phyloP scores from a whole-genome alignment of 345 rosid species.

The Eucalyptus pumila region DNA sequence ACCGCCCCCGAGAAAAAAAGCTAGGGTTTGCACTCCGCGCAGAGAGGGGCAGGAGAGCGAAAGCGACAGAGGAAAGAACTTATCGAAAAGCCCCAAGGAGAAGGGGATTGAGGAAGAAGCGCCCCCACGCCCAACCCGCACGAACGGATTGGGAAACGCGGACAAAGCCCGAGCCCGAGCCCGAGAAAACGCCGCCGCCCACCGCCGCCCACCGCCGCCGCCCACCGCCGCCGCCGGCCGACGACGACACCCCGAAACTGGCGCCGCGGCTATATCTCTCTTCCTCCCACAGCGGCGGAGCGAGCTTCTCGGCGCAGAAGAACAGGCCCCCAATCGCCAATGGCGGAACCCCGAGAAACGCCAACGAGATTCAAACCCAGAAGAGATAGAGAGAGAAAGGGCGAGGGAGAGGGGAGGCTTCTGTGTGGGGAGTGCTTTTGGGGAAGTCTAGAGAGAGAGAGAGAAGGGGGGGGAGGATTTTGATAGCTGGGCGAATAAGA shows the following conservation, averaged over 20 bases:
- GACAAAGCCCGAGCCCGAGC: not conserved
- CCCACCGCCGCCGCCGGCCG: not conserved
- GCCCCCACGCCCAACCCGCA: not conserved
- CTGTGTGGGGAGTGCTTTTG: not conserved
- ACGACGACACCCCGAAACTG: not conserved
- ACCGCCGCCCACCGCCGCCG: not conserved
- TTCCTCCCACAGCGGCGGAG: not conserved
- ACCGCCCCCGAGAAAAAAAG: not conserved
- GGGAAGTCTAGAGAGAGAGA: not conserved
- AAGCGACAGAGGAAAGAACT: not conserved
- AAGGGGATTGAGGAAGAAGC: not conserved
- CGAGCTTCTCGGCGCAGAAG: not conserved
- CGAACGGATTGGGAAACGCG: not conserved
- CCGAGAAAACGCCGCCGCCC: not conserved
- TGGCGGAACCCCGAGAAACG: not conserved
- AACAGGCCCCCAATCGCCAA: not conserved
- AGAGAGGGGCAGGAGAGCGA: not conserved
- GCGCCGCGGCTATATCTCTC: rapidly evolving
- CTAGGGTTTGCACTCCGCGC: not conserved
- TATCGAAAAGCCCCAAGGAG: not conserved
- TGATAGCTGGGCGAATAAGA: not conserved
- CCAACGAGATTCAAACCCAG: not conserved
- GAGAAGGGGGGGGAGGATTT: not conserved
- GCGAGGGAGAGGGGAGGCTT: not conserved
- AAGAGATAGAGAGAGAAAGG: not conserved